A percentile compares a stretch with the other conserved stretches of the same genome.
phyloP scores from a whole-genome alignment of 2,329 filamentous ascomycete species.

The Sclerotinia glacialis region DNA sequence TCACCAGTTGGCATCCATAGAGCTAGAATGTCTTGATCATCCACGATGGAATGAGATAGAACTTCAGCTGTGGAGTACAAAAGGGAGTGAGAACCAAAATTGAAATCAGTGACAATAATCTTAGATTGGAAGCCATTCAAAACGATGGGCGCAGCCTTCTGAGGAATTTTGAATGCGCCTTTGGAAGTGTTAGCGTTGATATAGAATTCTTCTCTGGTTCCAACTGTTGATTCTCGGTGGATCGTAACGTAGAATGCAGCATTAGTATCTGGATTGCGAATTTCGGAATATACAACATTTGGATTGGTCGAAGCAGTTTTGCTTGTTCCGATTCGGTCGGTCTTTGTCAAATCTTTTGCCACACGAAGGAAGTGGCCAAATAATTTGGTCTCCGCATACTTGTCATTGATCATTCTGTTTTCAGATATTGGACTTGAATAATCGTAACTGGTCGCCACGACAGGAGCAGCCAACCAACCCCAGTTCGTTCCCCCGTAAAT shows the following conservation, averaged over 20 bases:
- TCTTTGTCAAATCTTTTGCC: constrained; percentile 55
- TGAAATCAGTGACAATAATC: constrained; percentile 59
- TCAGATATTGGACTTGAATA: constrained; percentile 56
- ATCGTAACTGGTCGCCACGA: constrained; percentile 60
- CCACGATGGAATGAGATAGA: constrained; percentile 50
- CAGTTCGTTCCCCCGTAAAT: constrained; percentile 63
- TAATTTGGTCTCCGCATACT: constrained; percentile 63
- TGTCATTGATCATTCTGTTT: constrained; percentile 50
- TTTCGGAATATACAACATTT: constrained; percentile 52
- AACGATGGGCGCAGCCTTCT: constrained; percentile 47
- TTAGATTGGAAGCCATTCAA: constrained; percentile 62
- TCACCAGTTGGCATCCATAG: constrained; percentile 56
- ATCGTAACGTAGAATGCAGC: constrained; percentile 58
- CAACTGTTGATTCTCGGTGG: constrained; percentile 53
- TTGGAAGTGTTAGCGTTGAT: constrained; percentile 55
- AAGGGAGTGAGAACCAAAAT: constrained; percentile 49
- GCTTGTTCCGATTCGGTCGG: constrained; percentile 49
- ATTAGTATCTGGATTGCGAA: constrained; percentile 55
- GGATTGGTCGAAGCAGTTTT: constrained; percentile 50
- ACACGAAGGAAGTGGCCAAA: constrained; percentile 58
- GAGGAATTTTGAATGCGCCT: constrained; percentile 54
- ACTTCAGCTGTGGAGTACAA: constrained; percentile 57
- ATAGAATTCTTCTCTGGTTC: constrained; percentile 51
- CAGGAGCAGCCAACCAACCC: constrained; percentile 54
- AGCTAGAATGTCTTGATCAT: constrained; percentile 48